Percentiles rank a stretch among this genome's conserved stretches.
These are phyloP conservation scores for Diplodia intermedia DNA, from an alignment of 2,329 filamentous ascomycete genomes.

Conservation along the genomic window DNA sequence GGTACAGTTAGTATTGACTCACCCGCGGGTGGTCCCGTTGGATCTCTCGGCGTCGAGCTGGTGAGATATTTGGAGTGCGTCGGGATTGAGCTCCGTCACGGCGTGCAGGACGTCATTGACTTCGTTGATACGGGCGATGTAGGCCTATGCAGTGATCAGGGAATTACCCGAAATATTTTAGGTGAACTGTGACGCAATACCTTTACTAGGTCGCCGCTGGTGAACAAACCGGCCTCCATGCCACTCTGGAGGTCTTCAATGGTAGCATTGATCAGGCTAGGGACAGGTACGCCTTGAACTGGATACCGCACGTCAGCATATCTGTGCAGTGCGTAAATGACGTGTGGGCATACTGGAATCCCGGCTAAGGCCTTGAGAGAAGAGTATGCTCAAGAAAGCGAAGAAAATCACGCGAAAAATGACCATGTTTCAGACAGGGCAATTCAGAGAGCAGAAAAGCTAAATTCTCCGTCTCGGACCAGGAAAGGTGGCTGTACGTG, in stretches of 20 bases:
- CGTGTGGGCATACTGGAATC: background rate
- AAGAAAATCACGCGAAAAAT: background rate
- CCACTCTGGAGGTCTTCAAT: conserved; percentile 60
- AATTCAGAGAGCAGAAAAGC: background rate
- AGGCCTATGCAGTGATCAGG: conserved; percentile 49
- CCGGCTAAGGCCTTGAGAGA: conserved; percentile 24
- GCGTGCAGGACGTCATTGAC: conserved; percentile 61
- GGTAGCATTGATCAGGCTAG: conserved; percentile 58
- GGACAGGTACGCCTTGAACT: conserved; percentile 39
- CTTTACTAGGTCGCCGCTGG: conserved; percentile 63
- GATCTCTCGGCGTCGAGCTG: conserved; percentile 57
- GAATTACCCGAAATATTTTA: conserved; percentile 34
- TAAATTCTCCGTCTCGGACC: too few species aligned
- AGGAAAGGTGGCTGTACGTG: too few species aligned
- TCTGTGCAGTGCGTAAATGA: background rate
- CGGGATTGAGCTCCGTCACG: conserved; percentile 64
- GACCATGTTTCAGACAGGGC: background rate
- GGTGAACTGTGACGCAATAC: conserved; percentile 36
- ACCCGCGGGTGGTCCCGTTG: conserved; percentile 57
- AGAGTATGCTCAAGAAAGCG: conserved; percentile 6
- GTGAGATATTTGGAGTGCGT: conserved; percentile 59
- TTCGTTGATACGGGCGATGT: conserved; percentile 59
- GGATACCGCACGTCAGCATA: background rate
- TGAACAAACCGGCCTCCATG: conserved; percentile 59
- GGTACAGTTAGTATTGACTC: conserved; percentile 1